Percentiles rank a stretch among this genome's conserved stretches.
Conservation (phyloP, 1,139 yeast species). For the Pichia sp. region DNA sequence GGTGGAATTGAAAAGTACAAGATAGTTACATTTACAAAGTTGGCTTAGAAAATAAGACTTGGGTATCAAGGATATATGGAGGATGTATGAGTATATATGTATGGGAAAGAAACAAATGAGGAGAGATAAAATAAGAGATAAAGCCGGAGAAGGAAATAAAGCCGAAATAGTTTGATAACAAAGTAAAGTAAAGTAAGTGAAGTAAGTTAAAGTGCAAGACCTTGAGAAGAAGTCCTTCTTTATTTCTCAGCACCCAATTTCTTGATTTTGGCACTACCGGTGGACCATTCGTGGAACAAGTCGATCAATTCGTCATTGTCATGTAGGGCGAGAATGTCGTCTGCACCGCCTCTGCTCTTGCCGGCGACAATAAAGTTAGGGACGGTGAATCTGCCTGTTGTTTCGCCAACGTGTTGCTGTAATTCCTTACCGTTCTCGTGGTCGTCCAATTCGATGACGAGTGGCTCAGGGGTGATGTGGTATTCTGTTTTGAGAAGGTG, state of each 20-base stretch:
- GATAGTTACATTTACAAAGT: no score
- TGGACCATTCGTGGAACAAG: conserved; percentile 60
- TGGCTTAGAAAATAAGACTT: no score
- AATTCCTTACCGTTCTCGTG: conserved; percentile 63
- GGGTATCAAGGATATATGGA: no score
- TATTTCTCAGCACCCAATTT: conserved; percentile 35
- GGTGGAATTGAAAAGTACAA: background rate
- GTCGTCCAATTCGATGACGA: conserved; percentile 75
- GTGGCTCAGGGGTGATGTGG: conserved; percentile 65
- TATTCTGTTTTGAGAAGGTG: conserved; percentile 59
- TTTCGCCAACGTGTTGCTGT: conserved; percentile 53
- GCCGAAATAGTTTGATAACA: no score
- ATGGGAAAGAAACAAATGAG: no score
- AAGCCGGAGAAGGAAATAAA: no score
- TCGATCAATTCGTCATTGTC: conserved; percentile 47
- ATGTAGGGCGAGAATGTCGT: conserved; percentile 68
- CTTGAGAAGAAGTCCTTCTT: background rate
- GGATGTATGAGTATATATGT: no score
- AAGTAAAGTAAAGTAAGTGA: no score
- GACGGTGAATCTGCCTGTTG: conserved; percentile 63
- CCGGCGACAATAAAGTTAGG: conserved; percentile 68
- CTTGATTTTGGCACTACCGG: conserved; percentile 47
- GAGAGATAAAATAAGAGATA: no score
- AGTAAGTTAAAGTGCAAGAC: background rate
- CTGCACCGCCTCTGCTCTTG: conserved; percentile 69